A percentile compares a stretch with the other conserved stretches of the same genome.
Evolutionary conservation across 441 rosid genomes (phyloP).

Genomic region (Arabidopsis hybrid): DNA sequence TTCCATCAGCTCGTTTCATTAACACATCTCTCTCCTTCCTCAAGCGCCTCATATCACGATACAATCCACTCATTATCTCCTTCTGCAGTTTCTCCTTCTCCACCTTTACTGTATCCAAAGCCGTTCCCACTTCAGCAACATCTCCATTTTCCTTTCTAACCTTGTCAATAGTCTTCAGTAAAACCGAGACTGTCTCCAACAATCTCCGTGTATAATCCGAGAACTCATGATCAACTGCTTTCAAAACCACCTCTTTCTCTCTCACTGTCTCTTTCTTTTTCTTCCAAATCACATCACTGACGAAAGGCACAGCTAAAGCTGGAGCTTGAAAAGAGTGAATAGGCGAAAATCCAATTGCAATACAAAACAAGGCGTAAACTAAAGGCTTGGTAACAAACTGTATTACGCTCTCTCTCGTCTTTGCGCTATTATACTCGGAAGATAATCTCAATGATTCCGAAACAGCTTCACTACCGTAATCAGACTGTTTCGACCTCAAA

Average conservation of each 20-base stretch:
- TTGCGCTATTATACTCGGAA: slow-evolving; percentile 32
- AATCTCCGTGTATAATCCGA: slow-evolving; percentile 61
- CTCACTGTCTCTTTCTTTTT: slow-evolving; percentile 44
- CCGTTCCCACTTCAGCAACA: slow-evolving; percentile 48
- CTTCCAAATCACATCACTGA: slow-evolving; percentile 53
- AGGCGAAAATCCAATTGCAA: slow-evolving; percentile 72
- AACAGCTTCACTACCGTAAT: slow-evolving; percentile 22
- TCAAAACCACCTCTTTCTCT: slow-evolving; percentile 45
- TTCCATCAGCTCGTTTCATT: slow-evolving; percentile 56
- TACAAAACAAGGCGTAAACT: slow-evolving; percentile 61
- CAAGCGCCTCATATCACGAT: slow-evolving; percentile 54
- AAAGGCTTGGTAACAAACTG: slow-evolving; percentile 54
- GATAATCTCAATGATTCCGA: slow-evolving; percentile 42
- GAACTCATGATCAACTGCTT: slow-evolving; percentile 59
- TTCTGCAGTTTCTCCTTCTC: slow-evolving; percentile 69
- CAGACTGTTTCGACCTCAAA: slow-evolving; percentile 40
- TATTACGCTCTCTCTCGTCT: slow-evolving; percentile 44
- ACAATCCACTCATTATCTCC: slow-evolving; percentile 67
- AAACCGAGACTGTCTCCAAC: slow-evolving; percentile 65
- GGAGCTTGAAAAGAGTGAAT: slow-evolving; percentile 52
- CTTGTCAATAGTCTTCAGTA: slow-evolving; percentile 64
- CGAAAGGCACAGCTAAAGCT: slow-evolving; percentile 62
- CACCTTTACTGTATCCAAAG: slow-evolving; percentile 60
- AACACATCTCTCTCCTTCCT: slow-evolving; percentile 57
- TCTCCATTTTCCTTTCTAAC: slow-evolving; percentile 65